These are phyloP conservation scores for Rosa lucieae DNA, from an alignment of 306 rosid species.

Conservation along the genomic window DNA sequence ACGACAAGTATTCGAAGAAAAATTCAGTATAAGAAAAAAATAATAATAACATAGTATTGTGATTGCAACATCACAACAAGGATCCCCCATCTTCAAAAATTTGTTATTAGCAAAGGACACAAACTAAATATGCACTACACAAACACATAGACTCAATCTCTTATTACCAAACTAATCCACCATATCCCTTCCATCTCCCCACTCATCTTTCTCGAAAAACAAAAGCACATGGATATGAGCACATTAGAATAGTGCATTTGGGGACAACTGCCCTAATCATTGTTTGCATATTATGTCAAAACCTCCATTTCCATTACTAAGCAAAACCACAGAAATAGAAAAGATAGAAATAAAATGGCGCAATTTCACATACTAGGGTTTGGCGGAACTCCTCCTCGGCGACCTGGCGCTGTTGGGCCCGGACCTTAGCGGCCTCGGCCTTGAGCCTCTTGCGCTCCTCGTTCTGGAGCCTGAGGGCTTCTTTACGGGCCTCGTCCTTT, in stretches of 20 bases:
- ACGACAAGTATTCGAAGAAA: background rate
- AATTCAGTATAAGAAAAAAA: too few relatives aligned
- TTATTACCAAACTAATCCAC: background rate
- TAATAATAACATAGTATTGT: too few relatives aligned
- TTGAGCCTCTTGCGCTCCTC: conserved; percentile 73
- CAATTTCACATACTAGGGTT: conserved; percentile 51
- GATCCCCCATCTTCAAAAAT: background rate
- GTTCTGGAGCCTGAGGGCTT: conserved; percentile 62
- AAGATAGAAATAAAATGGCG: background rate
- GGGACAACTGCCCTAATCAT: background rate
- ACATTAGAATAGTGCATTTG: background rate
- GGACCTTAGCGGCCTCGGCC: conserved; percentile 62
- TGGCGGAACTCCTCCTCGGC: conserved; percentile 63
- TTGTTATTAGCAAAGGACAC: background rate
- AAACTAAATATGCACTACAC: background rate
- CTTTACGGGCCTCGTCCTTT: conserved; percentile 63
- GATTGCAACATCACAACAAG: background rate
- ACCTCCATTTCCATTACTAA: background rate
- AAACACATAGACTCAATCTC: background rate
- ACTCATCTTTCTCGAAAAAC: background rate
- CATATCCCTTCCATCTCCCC: background rate
- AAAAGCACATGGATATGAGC: background rate
- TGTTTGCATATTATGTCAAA: background rate
- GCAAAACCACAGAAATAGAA: background rate
- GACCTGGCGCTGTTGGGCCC: conserved; percentile 65